phyloP scores from a whole-genome alignment of 148 eudicot genomes.

The Pouteria glomerata region DNA sequence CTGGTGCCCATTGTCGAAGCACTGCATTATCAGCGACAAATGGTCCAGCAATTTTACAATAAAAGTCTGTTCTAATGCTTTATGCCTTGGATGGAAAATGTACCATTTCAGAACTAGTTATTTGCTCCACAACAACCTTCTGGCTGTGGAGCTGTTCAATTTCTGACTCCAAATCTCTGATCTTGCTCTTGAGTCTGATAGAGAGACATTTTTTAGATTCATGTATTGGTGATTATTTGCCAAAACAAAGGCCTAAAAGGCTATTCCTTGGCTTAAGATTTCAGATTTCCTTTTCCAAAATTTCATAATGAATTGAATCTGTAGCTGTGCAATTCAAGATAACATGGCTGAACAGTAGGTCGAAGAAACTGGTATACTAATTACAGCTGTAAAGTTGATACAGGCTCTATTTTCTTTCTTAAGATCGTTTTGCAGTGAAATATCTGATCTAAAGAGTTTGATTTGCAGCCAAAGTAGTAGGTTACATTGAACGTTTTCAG shows the following conservation, averaged over 20 bases:
- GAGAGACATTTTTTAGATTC: conserved; percentile 23
- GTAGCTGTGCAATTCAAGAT: not conserved
- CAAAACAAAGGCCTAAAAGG: not conserved
- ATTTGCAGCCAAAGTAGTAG: not conserved
- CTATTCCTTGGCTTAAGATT: not conserved
- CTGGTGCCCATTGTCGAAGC: conserved; percentile 31
- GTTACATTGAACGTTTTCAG: too few species aligned
- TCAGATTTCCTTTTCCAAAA: conserved; percentile 5
- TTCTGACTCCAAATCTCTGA: conserved; percentile 41
- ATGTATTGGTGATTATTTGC: not conserved
- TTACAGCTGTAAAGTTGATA: too few species aligned
- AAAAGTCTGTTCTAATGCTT: conserved; percentile 4
- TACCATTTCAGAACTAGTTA: conserved; percentile 19
- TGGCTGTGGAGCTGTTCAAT: conserved; percentile 37
- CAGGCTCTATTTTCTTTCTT: not conserved
- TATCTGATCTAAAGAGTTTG: conserved; percentile 5
- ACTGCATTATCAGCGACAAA: conserved; percentile 25
- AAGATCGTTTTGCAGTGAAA: not conserved
- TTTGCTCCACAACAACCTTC: conserved; percentile 30
- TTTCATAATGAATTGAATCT: not conserved
- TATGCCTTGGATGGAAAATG: conserved; percentile 30
- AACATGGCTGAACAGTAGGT: too few species aligned
- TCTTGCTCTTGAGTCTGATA: conserved; percentile 44
- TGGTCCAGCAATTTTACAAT: conserved; percentile 2
- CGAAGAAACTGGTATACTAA: too few species aligned